A percentile compares a stretch with the other conserved stretches of the same genome.
Conservation (phyloP, 306 rosid species). For the Medicago lupulina region DNA sequence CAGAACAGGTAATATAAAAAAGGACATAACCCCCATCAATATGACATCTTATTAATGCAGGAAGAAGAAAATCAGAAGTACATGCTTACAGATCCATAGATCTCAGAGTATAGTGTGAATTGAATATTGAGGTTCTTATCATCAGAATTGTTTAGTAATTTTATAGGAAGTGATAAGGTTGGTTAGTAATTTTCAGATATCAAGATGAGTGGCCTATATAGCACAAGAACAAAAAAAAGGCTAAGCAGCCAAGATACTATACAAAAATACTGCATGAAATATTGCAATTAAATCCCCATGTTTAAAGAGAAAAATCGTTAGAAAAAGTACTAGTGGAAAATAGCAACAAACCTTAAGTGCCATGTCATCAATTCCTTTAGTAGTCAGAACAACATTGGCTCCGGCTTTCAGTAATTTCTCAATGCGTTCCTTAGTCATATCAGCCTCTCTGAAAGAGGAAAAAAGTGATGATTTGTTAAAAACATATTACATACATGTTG, state of each 20-base stretch:
- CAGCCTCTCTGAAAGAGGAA: slow-evolving; percentile 72
- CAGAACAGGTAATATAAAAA: slow-evolving; percentile 6
- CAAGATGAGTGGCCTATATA: neutral
- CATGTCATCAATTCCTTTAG: slow-evolving; percentile 99
- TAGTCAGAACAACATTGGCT: slow-evolving; percentile 94
- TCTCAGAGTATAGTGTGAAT: slow-evolving; percentile 30
- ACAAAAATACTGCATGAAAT: slow-evolving; percentile 10
- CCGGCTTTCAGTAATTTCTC: slow-evolving; percentile 91
- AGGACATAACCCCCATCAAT: slow-evolving; percentile 6
- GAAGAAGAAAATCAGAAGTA: neutral
- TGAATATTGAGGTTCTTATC: neutral
- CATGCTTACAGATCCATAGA: neutral
- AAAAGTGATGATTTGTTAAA: neutral
- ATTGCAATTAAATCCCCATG: slow-evolving; percentile 6
- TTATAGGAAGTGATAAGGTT: neutral
- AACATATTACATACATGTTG: slow-evolving; percentile 1
- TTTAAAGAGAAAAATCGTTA: neutral
- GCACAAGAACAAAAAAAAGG: neutral
- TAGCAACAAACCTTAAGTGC: slow-evolving; percentile 76
- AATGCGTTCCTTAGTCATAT: slow-evolving; percentile 96
- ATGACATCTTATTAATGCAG: slow-evolving; percentile 3
- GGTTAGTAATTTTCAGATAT: neutral
- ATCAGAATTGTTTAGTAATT: neutral
- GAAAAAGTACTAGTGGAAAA: slow-evolving; percentile 6
- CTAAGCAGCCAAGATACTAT: neutral